Evolutionary conservation across 2,329 filamentous ascomycete genomes (phyloP).

Genomic region (Coniella lustricola): DNA sequence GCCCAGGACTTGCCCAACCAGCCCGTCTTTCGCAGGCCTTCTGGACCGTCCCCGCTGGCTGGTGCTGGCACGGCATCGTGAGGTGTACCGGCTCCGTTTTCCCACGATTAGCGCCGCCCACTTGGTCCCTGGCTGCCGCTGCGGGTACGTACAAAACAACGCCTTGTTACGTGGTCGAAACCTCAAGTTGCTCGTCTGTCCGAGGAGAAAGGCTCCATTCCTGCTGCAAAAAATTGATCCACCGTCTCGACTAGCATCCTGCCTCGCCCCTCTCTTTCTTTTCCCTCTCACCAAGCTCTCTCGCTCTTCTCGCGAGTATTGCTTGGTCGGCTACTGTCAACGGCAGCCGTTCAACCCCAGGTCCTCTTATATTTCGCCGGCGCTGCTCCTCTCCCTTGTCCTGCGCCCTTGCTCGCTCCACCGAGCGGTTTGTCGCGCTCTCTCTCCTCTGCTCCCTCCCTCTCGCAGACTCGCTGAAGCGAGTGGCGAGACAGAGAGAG

Average conservation of each 20-base stretch:
- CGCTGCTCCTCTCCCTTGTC: too few relatives aligned
- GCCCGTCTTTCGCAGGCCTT: not conserved
- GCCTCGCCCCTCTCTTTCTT: conserved; percentile 1
- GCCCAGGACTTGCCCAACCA: not conserved
- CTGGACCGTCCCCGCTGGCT: not conserved
- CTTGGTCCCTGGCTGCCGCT: conserved; percentile 1
- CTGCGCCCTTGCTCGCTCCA: not conserved
- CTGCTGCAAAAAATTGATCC: not conserved
- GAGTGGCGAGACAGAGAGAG: not conserved
- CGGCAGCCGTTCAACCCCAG: not conserved
- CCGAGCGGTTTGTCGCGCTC: conserved; percentile 1
- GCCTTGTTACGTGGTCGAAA: conserved; percentile 15
- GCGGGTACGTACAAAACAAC: conserved; percentile 5
- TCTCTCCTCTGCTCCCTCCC: not conserved
- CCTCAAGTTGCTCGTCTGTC: not conserved
- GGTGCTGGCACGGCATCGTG: not conserved
- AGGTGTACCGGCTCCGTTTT: conserved; percentile 2
- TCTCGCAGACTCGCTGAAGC: too few relatives aligned
- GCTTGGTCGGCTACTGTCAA: too few relatives aligned
- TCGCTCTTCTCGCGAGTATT: too few relatives aligned
- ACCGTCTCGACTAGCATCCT: not conserved
- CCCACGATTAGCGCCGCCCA: conserved; percentile 7
- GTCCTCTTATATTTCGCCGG: not conserved
- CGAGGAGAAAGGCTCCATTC: not conserved
- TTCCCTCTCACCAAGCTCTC: not conserved